Evolutionary conservation across 2,329 filamentous ascomycete genomes (phyloP), one percentile per base, ranked within the genome.

Genomic region (Colletotrichum destructivum): DNA sequence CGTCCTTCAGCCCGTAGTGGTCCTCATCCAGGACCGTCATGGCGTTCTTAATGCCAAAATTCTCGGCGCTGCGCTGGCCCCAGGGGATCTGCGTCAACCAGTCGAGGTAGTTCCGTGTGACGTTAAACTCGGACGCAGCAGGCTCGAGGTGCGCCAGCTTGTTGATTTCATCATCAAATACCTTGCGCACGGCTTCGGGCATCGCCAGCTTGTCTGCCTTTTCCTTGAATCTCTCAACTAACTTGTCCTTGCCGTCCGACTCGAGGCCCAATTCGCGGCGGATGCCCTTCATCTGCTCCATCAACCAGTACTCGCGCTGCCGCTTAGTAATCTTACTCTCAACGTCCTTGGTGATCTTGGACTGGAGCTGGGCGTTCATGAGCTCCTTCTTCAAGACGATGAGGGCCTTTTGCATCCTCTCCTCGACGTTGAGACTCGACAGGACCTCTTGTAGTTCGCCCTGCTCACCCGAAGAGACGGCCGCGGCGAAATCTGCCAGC

Each of bases 211-310:
- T 98, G 79, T 90, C 88, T 0, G 94, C 95, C 87, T 98, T 98
- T 79, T 98, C 95, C 83, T 94, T 96, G 86, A 99, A 99, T 81
- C 94, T 97, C 81, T 98, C 96, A 1, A 99, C 94, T 15, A 99
- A 88, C 84, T 98, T 98, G 79, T 99, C 96, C 83, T 98, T 99
- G 75, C 97, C 96, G 79, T 99, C 96, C 7, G 94, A 97, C 81
- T 99, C 97, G 64, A 99, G 94, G 26, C 97, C 96, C 60, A 99
- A 90, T 82, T 99, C 96, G 70, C 96, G 90, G 70, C 94, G 93
- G 79, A 99, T 99, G 35, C 95, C 96, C 86, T 98, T 98, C 95
- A 99, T 98, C 82, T 99, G 97, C 83, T 99, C 96, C 94, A 98
- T 97, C 57, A 99, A 86, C 94, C 95, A 98, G 84, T 98, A 99